Evolutionary conservation across 1,139 yeast species (phyloP).

Genomic region (Suhomyces bribrorum): DNA sequence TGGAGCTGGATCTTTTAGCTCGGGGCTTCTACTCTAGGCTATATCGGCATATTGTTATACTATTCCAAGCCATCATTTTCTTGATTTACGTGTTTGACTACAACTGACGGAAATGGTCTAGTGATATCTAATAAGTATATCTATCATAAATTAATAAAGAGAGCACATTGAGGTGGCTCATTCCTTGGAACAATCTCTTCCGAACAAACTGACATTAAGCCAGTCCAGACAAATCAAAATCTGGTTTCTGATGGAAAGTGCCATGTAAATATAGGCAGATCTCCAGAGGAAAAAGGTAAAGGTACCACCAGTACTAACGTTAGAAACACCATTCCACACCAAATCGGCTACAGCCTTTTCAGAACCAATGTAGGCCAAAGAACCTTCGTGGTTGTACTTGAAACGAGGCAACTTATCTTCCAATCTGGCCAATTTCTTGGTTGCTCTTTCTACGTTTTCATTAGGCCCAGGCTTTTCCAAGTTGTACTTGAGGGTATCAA

Average conservation of each 20-base stretch:
- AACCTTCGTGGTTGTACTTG: constrained; percentile 67
- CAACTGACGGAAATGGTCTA: too few relatives aligned
- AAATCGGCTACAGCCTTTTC: constrained; percentile 94
- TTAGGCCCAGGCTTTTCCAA: constrained; percentile 29
- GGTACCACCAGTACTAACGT: constrained; percentile 79
- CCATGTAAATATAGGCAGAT: constrained; percentile 90
- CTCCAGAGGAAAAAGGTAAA: constrained; percentile 93
- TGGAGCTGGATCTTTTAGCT: too few relatives aligned
- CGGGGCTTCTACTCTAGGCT: too few relatives aligned
- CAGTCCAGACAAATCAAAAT: constrained; percentile 83
- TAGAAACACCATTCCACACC: constrained; percentile 84
- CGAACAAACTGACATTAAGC: constrained; percentile 82
- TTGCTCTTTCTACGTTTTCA: constrained; percentile 41
- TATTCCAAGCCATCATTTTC: too few relatives aligned
- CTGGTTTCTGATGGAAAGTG: constrained; percentile 86
- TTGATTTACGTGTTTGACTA: too few relatives aligned
- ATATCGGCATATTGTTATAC: too few relatives aligned
- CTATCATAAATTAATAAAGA: neutral
- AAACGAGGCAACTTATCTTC: constrained; percentile 57
- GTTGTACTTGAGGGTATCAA: constrained; percentile 57
- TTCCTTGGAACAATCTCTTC: constrained; percentile 77
- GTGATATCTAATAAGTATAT: too few relatives aligned
- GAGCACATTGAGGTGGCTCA: constrained; percentile 22
- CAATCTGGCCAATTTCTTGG: constrained; percentile 42
- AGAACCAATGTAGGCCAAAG: constrained; percentile 81